Evolutionary conservation across 2,329 filamentous ascomycete genomes (phyloP).

Genomic region (Trematosphaeria pertusa): DNA sequence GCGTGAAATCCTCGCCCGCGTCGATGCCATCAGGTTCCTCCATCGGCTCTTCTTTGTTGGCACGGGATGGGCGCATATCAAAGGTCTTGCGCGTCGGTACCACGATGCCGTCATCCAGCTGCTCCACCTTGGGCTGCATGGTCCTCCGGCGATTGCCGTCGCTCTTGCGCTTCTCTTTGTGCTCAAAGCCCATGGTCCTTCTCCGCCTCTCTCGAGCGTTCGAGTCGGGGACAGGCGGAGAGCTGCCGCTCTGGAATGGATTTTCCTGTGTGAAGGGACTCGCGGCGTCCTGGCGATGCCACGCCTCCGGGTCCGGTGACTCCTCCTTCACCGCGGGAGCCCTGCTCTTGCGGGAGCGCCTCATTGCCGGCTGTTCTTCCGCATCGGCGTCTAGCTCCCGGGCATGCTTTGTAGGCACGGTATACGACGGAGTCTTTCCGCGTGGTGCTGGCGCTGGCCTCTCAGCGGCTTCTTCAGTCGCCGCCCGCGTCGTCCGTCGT

Average conservation of each 20-base stretch:
- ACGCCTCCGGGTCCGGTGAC: slow-evolving; percentile 58
- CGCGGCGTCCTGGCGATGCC: slow-evolving; percentile 53
- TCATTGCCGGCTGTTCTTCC: slow-evolving; percentile 41
- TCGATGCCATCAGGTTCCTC: slow-evolving; percentile 59
- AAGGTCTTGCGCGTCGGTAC: slow-evolving; percentile 66
- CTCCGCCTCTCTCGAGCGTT: slow-evolving; percentile 56
- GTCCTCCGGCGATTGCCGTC: slow-evolving; percentile 52
- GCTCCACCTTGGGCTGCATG: slow-evolving; percentile 50
- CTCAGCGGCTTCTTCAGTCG: slow-evolving; percentile 46
- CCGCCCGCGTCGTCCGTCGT: slow-evolving; percentile 50
- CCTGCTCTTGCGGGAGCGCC: slow-evolving; percentile 48
- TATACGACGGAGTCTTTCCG: slow-evolving; percentile 44
- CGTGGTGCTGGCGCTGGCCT: slow-evolving; percentile 22
- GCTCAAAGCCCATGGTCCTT: slow-evolving; percentile 56
- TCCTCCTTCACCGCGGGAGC: slow-evolving; percentile 54
- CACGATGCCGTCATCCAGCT: slow-evolving; percentile 60
- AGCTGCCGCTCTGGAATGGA: slow-evolving; percentile 88
- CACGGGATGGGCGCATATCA: slow-evolving; percentile 61
- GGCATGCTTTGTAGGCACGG: slow-evolving; percentile 54
- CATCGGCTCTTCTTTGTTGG: slow-evolving; percentile 49
- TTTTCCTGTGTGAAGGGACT: slow-evolving; percentile 88
- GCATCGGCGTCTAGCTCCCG: slow-evolving; percentile 45
- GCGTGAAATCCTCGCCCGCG: slow-evolving; percentile 90
- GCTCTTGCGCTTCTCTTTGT: slow-evolving; percentile 52
- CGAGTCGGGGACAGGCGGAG: slow-evolving; percentile 59